A percentile compares a stretch with the other conserved stretches of the same genome.
phyloP scores from a whole-genome alignment of 805 yeast genomes.

The Starmerella potacharoeniae region DNA sequence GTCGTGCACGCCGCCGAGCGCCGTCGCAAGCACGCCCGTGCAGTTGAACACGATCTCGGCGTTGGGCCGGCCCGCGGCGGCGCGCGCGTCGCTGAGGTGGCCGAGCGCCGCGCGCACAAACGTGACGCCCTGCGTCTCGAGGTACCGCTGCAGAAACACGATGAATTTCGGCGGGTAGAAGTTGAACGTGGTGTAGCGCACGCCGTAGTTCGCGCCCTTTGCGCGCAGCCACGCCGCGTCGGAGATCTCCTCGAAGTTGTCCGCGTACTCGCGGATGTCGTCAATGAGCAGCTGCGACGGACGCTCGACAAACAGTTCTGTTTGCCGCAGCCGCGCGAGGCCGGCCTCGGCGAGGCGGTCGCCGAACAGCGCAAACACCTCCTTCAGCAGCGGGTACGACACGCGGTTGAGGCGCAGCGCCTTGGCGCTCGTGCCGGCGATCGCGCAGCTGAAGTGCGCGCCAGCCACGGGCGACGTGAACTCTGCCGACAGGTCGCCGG shows the following conservation, averaged over 20 bases:
- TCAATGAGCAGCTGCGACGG: constrained; percentile 40
- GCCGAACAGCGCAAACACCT: constrained; percentile 39
- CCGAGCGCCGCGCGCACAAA: constrained; percentile 38
- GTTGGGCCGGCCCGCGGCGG: constrained; percentile 9
- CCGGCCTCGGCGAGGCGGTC: constrained; percentile 36
- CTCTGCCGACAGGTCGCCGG: constrained; percentile 65
- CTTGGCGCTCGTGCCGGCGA: constrained; percentile 47
- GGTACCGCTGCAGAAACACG: constrained; percentile 35
- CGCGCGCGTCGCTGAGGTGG: constrained; percentile 46
- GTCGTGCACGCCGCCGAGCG: constrained; percentile 57
- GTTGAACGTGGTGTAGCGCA: constrained; percentile 48
- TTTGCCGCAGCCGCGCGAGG: constrained; percentile 42
- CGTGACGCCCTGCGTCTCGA: constrained; percentile 40
- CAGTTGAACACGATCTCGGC: constrained; percentile 26
- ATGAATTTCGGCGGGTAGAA: constrained; percentile 62
- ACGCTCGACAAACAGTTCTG: constrained; percentile 45
- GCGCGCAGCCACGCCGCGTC: constrained; percentile 35
- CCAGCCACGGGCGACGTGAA: constrained; percentile 81
- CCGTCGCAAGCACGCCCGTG: constrained; percentile 59
- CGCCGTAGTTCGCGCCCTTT: constrained; percentile 44
- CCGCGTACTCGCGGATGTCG: constrained; percentile 40
- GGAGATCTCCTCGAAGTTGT: constrained; percentile 34
- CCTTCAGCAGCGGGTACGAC: constrained; percentile 41
- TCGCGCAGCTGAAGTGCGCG: constrained; percentile 44
- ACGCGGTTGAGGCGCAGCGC: constrained; percentile 42